Percentiles rank a stretch among this genome's conserved stretches.
Conservation (phyloP, 345 rosid species). For the Dipteronia dyeriana region DNA sequence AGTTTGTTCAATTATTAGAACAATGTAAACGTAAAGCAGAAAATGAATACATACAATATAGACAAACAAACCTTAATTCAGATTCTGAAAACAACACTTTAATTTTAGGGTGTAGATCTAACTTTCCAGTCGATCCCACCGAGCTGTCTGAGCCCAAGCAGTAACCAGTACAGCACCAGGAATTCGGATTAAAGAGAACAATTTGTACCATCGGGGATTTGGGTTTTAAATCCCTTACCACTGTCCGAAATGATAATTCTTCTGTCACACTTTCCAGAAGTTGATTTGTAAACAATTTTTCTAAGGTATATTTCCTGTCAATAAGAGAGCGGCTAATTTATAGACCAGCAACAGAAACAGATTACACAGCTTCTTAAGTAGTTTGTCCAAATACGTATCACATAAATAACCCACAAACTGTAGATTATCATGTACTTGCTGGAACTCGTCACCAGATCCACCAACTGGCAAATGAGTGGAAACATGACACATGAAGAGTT, state of each 20-base stretch:
- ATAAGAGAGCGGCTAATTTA: not conserved
- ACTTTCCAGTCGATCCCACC: slow-evolving; percentile 30
- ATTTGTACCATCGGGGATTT: slow-evolving; percentile 60
- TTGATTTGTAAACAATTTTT: slow-evolving; percentile 75
- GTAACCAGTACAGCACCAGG: slow-evolving; percentile 68
- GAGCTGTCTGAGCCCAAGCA: slow-evolving; percentile 43
- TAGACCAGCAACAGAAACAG: not conserved
- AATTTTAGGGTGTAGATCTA: slow-evolving; percentile 51
- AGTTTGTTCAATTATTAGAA: not conserved
- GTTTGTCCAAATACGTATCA: not conserved
- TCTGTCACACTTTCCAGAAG: slow-evolving; percentile 74
- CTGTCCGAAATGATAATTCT: slow-evolving; percentile 79
- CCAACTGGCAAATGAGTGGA: slow-evolving; percentile 54
- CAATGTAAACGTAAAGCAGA: not conserved
- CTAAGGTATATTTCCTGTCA: slow-evolving; percentile 68
- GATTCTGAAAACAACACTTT: slow-evolving; percentile 51
- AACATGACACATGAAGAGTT: slow-evolving; percentile 75
- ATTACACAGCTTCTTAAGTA: not conserved
- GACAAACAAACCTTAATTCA: slow-evolving; percentile 40
- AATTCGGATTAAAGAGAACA: slow-evolving; percentile 68
- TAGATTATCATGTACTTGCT: slow-evolving; percentile 30
- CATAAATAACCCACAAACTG: not conserved
- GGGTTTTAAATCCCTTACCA: slow-evolving; percentile 66
- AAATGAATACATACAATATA: not conserved
- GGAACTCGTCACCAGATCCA: slow-evolving; percentile 55